Conservation (phyloP, 257 asterid species). For the Ballota nigra region DNA sequence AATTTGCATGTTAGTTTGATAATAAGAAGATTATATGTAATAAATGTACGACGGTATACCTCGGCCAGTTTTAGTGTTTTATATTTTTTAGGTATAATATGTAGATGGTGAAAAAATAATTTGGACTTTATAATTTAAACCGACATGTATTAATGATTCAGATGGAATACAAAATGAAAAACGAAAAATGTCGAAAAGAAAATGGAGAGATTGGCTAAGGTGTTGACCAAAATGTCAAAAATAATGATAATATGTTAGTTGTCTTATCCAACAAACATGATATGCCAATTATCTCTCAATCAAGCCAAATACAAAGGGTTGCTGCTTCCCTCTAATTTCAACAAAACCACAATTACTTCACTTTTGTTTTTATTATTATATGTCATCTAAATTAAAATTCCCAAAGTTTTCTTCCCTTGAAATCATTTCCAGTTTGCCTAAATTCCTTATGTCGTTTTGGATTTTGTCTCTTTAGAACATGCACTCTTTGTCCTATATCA, state of each 20-base stretch:
- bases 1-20: neutral
- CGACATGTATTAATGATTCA: no score
- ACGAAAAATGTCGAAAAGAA: no score
- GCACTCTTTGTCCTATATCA: slow-evolving; percentile 9
- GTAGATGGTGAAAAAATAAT: no score
- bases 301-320: slow-evolving; percentile 28
- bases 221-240: slow-evolving; percentile 30
- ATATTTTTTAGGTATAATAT: no score
- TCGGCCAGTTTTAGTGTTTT: no score
- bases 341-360: slow-evolving; percentile 35
- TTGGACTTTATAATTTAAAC: no score
- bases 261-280: slow-evolving; percentile 47
- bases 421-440: slow-evolving; percentile 51
- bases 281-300: slow-evolving; percentile 52
- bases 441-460: slow-evolving; percentile 21
- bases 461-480: slow-evolving; percentile 30
- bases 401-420: slow-evolving; percentile 30
- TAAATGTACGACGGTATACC: no score
- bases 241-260: slow-evolving; percentile 24
- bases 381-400: slow-evolving; percentile 31
- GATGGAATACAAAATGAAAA: neutral
- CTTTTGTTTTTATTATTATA: slow-evolving; percentile 32
- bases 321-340: slow-evolving; percentile 29
- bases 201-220: neutral
- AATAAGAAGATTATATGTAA: neutral